Evolutionary conservation across 495 filamentous ascomycete genomes (phyloP), one percentile per base, ranked within the genome.

Genomic region (Penicillium riverlandense): DNA sequence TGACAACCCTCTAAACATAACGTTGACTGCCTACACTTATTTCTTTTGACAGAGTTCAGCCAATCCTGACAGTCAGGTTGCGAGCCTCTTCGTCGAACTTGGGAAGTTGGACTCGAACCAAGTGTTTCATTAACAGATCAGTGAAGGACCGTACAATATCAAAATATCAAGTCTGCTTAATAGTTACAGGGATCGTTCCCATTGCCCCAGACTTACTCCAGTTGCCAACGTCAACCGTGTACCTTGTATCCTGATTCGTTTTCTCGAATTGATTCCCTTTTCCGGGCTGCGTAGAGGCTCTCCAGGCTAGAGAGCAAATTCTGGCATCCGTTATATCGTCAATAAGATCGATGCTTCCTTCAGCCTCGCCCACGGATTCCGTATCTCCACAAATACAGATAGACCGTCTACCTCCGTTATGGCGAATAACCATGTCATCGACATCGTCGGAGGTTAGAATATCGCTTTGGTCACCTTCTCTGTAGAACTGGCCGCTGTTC

Each of bases 131-230:
- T 22, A 3, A 22, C 15, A 22, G 22, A 22, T 4, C 22, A 22
- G 22, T 22, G 3, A 22, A 22, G 4, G 2, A 22, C 6, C 22
- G 4, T 22, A 4, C 22, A 6, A 22, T 38, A 38, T 16, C 37
- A 38, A 38, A 15, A 38, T 38, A 38, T 11, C 37, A 38, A 22
- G 10, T 71, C 71, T 47, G 37, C 37, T 34, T 40, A 33, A 46
- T 31, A 7, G 37, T 16, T 11, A 46, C 44, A 6, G 44, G 37
- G 7, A 46, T 37, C 11, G 11, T 29, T 11, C 44, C 44, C 44
- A 46, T 39, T 9, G 37, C 35, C 8, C 44, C 44, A 34, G 37
- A 31, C 29, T 46, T 29, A 35, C 35, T 39, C 29, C 30, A 46
- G 2, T 40, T 13, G 1, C 44, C 44, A 35, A 46, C 31, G 11